These are phyloP conservation scores for Pleurozium schreberi DNA, from an alignment of 225 moss, liverwort and hornwort genomes.

Conservation along the genomic window DNA sequence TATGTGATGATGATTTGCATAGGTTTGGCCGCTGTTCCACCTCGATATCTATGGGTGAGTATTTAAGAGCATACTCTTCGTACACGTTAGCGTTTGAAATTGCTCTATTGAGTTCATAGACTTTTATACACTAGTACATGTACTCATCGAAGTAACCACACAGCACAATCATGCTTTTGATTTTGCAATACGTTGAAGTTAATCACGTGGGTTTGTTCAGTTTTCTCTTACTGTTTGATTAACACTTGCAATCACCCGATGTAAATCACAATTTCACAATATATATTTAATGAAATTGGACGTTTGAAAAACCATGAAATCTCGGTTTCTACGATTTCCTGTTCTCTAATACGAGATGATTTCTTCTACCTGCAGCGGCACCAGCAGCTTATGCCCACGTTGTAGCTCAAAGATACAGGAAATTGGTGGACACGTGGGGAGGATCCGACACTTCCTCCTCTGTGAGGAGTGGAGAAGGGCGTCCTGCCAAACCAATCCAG, in stretches of 20 bases:
- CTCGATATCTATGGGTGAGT: conserved; percentile 74
- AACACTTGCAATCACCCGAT: background rate
- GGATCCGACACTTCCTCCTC: conserved; percentile 55
- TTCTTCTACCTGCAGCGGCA: conserved; percentile 40
- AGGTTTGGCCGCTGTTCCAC: conserved; percentile 88
- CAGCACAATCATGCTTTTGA: no score
- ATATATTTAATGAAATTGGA: background rate
- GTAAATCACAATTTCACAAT: background rate
- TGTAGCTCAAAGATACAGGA: conserved; percentile 66
- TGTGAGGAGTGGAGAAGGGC: conserved; percentile 15
- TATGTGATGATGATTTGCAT: background rate
- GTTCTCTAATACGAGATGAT: background rate
- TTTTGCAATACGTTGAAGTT: background rate
- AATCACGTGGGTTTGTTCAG: background rate
- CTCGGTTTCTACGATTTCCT: background rate
- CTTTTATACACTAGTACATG: background rate
- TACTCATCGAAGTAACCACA: background rate
- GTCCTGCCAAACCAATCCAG: conserved; percentile 7
- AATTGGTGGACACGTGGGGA: conserved; percentile 40
- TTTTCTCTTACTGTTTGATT: background rate
- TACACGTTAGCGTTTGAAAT: background rate
- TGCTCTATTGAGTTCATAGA: background rate
- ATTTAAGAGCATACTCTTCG: background rate
- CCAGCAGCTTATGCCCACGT: conserved; percentile 91
- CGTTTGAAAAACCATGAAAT: background rate